Evolutionary conservation across 805 yeast species (phyloP).

Genomic region (Hermanozyma aechmeae): DNA sequence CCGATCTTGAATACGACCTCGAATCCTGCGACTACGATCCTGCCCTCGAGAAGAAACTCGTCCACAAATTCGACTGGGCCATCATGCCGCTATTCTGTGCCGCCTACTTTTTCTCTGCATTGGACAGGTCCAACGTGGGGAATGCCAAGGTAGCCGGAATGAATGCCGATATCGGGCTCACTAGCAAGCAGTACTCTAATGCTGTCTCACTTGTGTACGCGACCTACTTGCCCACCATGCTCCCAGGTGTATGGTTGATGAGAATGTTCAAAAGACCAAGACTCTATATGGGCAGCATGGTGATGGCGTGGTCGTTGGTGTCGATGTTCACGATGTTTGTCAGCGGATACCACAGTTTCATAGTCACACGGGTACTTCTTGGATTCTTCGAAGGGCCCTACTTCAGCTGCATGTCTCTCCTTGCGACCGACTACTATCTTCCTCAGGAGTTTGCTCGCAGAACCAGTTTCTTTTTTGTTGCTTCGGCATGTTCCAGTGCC

Average conservation of each 20-base stretch:
- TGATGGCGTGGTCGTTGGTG: constrained; percentile 1
- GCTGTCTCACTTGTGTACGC: constrained; percentile 38
- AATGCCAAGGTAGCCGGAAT: constrained; percentile 51
- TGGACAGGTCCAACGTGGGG: constrained; percentile 52
- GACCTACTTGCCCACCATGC: constrained; percentile 35
- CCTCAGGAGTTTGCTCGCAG: constrained; percentile 1
- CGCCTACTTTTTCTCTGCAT: constrained; percentile 34
- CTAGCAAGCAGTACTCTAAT: constrained; percentile 30
- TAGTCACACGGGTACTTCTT: too few relatives aligned
- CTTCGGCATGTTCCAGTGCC: constrained; percentile 1
- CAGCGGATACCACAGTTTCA: too few relatives aligned
- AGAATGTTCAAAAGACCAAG: constrained; percentile 18
- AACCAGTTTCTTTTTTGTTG: constrained; percentile 1
- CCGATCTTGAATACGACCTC: too few relatives aligned
- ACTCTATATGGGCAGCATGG: constrained; percentile 1
- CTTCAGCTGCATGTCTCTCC: constrained; percentile 2
- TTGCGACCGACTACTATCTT: constrained; percentile 1
- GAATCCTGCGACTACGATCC: not conserved
- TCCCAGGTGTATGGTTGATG: constrained; percentile 25
- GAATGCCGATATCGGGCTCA: constrained; percentile 27
- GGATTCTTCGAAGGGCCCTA: constrained; percentile 1
- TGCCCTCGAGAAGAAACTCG: not conserved
- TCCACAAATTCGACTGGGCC: constrained; percentile 1
- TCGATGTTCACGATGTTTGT: constrained; percentile 1
- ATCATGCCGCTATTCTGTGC: constrained; percentile 1